phyloP scores from a whole-genome alignment of 2,329 filamentous ascomycete genomes.

The Stagonosporopsis vannaccii region DNA sequence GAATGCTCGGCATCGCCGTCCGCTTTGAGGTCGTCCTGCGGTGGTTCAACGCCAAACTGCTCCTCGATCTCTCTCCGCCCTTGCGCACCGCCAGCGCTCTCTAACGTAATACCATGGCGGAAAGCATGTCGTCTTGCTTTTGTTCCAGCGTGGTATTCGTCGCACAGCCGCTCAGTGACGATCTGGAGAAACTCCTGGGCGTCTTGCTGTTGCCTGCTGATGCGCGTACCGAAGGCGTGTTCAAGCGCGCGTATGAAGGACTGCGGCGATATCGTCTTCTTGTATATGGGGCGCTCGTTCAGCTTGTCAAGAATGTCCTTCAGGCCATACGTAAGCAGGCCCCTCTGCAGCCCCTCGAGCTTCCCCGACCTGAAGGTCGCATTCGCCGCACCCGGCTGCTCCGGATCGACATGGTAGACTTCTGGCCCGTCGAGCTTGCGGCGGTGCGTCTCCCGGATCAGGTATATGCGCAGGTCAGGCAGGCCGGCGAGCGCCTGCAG shows the following conservation, averaged over 20 bases:
- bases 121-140: constrained; percentile 71
- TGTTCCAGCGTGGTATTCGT: constrained; percentile 89
- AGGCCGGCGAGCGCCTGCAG: constrained; percentile 92
- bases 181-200: constrained; percentile 97
- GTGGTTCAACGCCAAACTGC: constrained; percentile 33
- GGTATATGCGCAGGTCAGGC: constrained; percentile 85
- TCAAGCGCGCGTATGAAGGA: constrained; percentile 85
- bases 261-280: constrained; percentile 90
- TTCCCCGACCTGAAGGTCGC: constrained; percentile 55
- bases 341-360: constrained; percentile 72
- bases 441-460: constrained; percentile 90
- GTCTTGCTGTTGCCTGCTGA: constrained; percentile 95
- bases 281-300: constrained; percentile 92
- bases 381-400: constrained; percentile 52
- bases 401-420: constrained; percentile 72
- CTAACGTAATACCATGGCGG: constrained; percentile 28
- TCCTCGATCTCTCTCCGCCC: constrained; percentile 35
- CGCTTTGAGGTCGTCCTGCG: constrained; percentile 42
- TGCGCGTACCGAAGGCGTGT: constrained; percentile 83
- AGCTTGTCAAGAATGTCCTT: constrained; percentile 92
- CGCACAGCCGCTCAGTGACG: constrained; percentile 87
- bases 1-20: constrained; percentile 31
- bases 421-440: constrained; percentile 78
- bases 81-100: constrained; percentile 27
- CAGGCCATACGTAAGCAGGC: constrained; percentile 82